These are phyloP conservation scores for Backusella liffmaniae DNA, from an alignment of 192 early-diverging fungal genomes.

Conservation along the genomic window DNA sequence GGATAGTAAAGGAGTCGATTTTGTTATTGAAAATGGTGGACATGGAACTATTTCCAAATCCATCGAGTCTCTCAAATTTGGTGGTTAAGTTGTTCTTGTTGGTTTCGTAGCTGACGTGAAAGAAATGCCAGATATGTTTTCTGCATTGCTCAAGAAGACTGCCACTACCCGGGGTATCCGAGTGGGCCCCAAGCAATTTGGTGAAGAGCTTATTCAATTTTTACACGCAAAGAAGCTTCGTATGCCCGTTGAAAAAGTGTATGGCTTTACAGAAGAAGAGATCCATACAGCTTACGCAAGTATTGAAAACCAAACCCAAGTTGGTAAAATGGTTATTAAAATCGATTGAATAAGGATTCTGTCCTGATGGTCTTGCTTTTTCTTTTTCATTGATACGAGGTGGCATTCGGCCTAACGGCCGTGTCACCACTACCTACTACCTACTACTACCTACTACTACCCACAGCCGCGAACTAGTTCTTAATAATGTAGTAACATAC, in stretches of 20 bases:
- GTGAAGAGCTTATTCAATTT: conserved; percentile 15
- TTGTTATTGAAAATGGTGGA: conserved; percentile 23
- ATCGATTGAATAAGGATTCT: not conserved
- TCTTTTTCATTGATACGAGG: too few species aligned
- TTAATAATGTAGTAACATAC: too few species aligned
- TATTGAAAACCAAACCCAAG: not conserved
- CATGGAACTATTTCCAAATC: conserved; percentile 18
- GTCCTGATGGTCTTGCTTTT: too few species aligned
- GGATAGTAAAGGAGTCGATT: not conserved
- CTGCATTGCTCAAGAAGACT: not conserved
- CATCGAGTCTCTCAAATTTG: not conserved
- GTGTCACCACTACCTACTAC: too few species aligned
- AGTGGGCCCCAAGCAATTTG: conserved; percentile 16
- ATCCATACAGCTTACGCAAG: conserved; percentile 9
- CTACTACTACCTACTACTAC: too few species aligned
- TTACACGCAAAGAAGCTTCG: conserved; percentile 13
- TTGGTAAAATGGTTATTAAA: conserved; percentile 19
- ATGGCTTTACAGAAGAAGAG: not conserved
- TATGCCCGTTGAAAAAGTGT: not conserved
- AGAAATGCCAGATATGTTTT: not conserved
- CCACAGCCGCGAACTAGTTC: too few species aligned
- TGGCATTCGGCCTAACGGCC: too few species aligned
- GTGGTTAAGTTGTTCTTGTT: conserved; percentile 6
- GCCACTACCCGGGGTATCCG: conserved; percentile 8
- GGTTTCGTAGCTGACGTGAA: conserved; percentile 13